Conservation (phyloP, 208 protist species). For the Crithidia expoeki region DNA sequence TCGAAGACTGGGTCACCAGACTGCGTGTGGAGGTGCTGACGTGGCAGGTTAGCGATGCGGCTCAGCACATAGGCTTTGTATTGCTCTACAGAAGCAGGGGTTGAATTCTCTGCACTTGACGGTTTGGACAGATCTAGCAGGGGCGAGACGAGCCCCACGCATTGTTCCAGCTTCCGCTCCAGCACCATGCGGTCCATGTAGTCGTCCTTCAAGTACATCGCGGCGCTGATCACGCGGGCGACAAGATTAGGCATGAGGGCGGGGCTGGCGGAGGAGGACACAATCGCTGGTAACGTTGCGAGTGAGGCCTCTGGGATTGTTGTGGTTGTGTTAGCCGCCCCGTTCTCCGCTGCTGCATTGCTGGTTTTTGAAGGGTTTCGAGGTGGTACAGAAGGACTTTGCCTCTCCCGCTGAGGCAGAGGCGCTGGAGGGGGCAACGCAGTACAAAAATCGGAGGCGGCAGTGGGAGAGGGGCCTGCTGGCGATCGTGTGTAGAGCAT, state of each 20-base stretch:
- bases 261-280: background rate
- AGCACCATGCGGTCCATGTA: slow-evolving; percentile 88
- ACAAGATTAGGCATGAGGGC: slow-evolving; percentile 62
- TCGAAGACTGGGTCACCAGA: slow-evolving; percentile 71
- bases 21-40: slow-evolving; percentile 64
- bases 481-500: background rate
- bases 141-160: slow-evolving; percentile 8
- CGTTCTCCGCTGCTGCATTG: background rate
- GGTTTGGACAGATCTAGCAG: background rate
- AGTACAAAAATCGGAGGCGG: background rate
- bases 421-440: background rate
- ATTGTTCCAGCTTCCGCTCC: slow-evolving; percentile 43
- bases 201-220: slow-evolving; percentile 84
- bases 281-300: background rate
- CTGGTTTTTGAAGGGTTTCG: too few relatives aligned
- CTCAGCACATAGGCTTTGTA: slow-evolving; percentile 37
- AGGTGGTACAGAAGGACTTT: background rate
- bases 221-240: slow-evolving; percentile 61
- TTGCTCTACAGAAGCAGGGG: slow-evolving; percentile 6
- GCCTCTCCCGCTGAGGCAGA: background rate
- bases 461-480: background rate
- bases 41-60: slow-evolving; percentile 29
- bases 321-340: background rate
- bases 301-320: background rate
- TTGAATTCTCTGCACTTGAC: background rate